Base-by-base conservation (phyloP, 129 eudicot genomes). In the Ambrosia trifida region DNA sequence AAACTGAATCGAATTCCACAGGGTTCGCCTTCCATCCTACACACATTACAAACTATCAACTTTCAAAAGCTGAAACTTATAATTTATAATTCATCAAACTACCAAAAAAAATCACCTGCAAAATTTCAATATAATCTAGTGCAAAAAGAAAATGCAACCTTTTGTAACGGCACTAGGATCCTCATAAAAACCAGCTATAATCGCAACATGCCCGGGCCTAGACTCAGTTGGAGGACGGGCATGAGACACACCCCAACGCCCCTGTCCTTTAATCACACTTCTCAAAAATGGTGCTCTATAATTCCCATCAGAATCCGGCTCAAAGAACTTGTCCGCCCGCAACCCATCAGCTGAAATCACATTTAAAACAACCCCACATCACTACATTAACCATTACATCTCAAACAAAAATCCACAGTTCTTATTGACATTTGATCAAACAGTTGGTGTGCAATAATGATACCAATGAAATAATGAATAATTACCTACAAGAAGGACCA, bases 151-250 rank as follows among this genome's bases (percentile, higher is more conserved):
- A 79, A 45, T 57, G 59, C 71, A 66, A 84, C 99, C 99, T 95
- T 95, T 95, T 7, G 97, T 90, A 62, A 95, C 96, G 20, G 99
- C 99, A 81, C 99, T 95, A 63, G 99, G 99, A 80, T 95, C 99
- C 80, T 95, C 99, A 71, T 95, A 95, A 64, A 95, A 95, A 11
- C 99, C 99, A 45, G 97, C 99, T 46, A 95, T 90, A 32, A 95
- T 79, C 2, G 99, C 81, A 77, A 95, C 99, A 84, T 95, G 99
- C 1, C 99, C 99, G n/a, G 99, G 99, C 68, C 99, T 90, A 0
- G 99, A 95, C 77, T 95, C 99, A 0, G 99, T 95, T 0, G 99
- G 99, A 36, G 99, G 99, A 5, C 99, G 97, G 49, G 97, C 99
- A 82, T 95, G 99, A 41, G 99, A 95, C 13, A 95, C 99, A 64